Evolutionary conservation across 371 early-diverging fungal species (phyloP), one percentile per base, ranked within the genome.

Genomic region (Mucor piriformis): DNA sequence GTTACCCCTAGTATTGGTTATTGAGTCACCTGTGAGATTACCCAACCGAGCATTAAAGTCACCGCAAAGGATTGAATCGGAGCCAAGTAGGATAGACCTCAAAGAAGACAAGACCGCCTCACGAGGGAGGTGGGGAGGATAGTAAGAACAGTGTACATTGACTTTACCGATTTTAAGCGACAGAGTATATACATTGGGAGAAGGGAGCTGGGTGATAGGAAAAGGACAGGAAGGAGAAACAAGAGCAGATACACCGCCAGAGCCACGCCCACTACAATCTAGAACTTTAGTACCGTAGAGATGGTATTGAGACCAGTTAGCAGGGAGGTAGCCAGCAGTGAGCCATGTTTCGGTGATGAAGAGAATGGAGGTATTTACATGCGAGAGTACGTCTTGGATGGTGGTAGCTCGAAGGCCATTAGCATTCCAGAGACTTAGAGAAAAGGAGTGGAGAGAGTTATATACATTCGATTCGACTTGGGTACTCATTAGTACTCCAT

Each of bases 281-380:
- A 6, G 5, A 33, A 33, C 33, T 34, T n/a, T 7, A 23, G 33
- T 35, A n/a, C 58, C 42, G 49, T 57, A 57, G 3, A 32, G 7
- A 48, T 33, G 33, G 33, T 6, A 33, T 11, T 33, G 59, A 2
- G 25, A 27, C 59, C 59, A 51, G 18, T 32, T 5, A 10, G 59
- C 38, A 11, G 50, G 51, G 18, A 42, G 34, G 13, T 10, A n/a
- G 11, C 37, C 38, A 51, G 59, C 12, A 4, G 50, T 6, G 1
- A 56, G 57, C 57, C 57, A 66, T 2, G 57, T 66, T 51, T 66
- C 66, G 18, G 56, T 52, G 12, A 66, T n/a, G 5, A 1, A 13
- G 15, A 12, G 10, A 3, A n/a, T n/a, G n/a, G n/a, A n/a, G n/a
- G n/a, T n/a, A n/a, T n/a, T n/a, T n/a, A n/a, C n/a, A n/a, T n/a